Evolutionary conservation across 2,329 filamentous ascomycete genomes (phyloP), one percentile per base, ranked within the genome.

Genomic region (Zasmidium citrigriseum): DNA sequence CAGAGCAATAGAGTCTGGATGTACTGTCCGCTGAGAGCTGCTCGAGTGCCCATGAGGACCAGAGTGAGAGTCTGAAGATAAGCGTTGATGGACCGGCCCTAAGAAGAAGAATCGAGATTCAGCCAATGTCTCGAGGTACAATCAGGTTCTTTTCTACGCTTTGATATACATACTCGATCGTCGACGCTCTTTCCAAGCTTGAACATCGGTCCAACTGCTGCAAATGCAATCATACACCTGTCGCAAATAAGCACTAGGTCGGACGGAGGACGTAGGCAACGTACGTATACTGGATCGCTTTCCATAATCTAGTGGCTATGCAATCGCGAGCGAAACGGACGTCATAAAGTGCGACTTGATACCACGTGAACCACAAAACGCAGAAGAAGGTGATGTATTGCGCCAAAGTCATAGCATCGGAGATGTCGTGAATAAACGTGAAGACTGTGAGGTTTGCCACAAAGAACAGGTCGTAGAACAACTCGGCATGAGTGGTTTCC

Each of bases 361-460:
- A 79, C 86, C 86, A 89, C 22, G 83, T 87, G 56, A 86, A 82
- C 86, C 86, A 89, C 7, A 89, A 75, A 16, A 89, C 75, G 20
- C 81, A 71, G 67, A 85, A 79, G 69, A 82, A 83, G 41, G 82
- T 74, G 52, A 83, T 74, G 65, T 84, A 81, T 25, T 78, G 64
- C 23, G 64, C 64, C 1, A 78, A 62, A 7, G 55, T 66, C 71
- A 62, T 62, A 75, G 73, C 70, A 60, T 82, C 78, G 64, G 82
- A 83, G 61, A 85, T 83, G 34, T 83, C 79, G 62, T 83, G 80
- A 3, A 78, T 75, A 10, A 75, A 75, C 3, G 82, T 83, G 65
- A 89, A 89, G n/a, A 86, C 85, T 4, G 83, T 83, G 52, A 88
- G 76, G 65, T 88, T 89, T 55, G 85, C 86, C 5, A 88, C 82